phyloP scores from a whole-genome alignment of 345 rosid species.

The Euphorbia lathyris region DNA sequence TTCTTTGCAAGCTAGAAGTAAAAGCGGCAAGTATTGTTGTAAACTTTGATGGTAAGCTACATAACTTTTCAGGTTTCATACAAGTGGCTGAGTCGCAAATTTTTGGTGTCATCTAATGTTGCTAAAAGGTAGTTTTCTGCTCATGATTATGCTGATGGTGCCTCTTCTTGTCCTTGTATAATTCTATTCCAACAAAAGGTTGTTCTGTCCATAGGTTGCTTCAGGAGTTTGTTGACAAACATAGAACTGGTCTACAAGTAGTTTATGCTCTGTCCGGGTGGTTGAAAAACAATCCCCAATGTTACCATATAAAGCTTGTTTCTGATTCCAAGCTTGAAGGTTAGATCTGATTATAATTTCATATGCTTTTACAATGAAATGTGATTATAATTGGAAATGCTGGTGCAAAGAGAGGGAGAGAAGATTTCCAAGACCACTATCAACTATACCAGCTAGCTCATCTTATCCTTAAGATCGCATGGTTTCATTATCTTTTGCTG shows the following conservation, averaged over 20 bases:
- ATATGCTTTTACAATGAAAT: neutral
- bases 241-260: conserved; percentile 55
- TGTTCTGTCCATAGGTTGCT: conserved; percentile 55
- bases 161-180: neutral
- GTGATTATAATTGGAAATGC: neutral
- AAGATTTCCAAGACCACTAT: neutral
- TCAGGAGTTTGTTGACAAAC: conserved; percentile 62
- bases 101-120: conserved; percentile 60
- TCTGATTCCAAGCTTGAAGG: conserved; percentile 70
- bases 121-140: conserved; percentile 60
- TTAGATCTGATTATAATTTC: conserved; percentile 19
- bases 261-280: conserved; percentile 80
- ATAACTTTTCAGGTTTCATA: conserved; percentile 71
- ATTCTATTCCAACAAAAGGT: neutral
- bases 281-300: conserved; percentile 56
- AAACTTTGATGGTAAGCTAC: conserved; percentile 1
- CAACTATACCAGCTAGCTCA: neutral
- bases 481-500: neutral
- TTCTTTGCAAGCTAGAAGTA: neutral
- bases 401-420: neutral
- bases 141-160: neutral
- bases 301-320: conserved; percentile 64
- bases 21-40: neutral
- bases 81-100: conserved; percentile 95
- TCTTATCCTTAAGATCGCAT: neutral